A percentile compares a stretch with the other conserved stretches of the same genome.
Evolutionary conservation across 192 early-diverging fungal species (phyloP).

Genomic region (Coemansia sp.): DNA sequence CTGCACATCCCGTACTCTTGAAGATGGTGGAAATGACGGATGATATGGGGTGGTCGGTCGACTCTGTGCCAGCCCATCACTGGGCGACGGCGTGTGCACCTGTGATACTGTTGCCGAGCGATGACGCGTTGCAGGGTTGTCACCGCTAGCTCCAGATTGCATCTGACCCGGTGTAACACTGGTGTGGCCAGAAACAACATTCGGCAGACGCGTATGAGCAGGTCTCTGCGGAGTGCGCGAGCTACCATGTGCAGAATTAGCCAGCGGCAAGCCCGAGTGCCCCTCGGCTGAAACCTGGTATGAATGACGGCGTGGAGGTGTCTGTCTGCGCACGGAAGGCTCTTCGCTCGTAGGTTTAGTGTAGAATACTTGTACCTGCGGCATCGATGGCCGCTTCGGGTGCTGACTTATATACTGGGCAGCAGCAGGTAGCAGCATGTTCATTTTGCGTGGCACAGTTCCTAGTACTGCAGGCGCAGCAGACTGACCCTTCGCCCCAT

Average conservation of each 20-base stretch:
- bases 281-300: conserved; percentile 29
- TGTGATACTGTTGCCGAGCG: conserved; percentile 49
- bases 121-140: conserved; percentile 21
- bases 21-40: background rate
- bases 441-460: conserved; percentile 51
- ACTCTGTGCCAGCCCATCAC: background rate
- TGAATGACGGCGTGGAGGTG: conserved; percentile 48
- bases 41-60: background rate
- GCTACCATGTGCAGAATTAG: background rate
- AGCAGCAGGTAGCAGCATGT: conserved; percentile 44
- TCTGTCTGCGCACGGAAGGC: conserved; percentile 7
- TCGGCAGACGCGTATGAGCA: background rate
- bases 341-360: conserved; percentile 27
- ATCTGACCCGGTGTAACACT: conserved; percentile 5
- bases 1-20: background rate
- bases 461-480: conserved; percentile 19
- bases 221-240: background rate
- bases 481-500: background rate
- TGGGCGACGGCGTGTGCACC: conserved; percentile 5
- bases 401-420: conserved; percentile 54
- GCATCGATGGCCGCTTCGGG: conserved; percentile 24
- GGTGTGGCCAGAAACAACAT: conserved; percentile 2
- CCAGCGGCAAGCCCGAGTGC: conserved; percentile 7
- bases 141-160: conserved; percentile 9
- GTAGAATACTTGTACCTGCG: conserved; percentile 44